phyloP scores from a whole-genome alignment of 495 filamentous ascomycete genomes.

The Annulohypoxylon moriforme region DNA sequence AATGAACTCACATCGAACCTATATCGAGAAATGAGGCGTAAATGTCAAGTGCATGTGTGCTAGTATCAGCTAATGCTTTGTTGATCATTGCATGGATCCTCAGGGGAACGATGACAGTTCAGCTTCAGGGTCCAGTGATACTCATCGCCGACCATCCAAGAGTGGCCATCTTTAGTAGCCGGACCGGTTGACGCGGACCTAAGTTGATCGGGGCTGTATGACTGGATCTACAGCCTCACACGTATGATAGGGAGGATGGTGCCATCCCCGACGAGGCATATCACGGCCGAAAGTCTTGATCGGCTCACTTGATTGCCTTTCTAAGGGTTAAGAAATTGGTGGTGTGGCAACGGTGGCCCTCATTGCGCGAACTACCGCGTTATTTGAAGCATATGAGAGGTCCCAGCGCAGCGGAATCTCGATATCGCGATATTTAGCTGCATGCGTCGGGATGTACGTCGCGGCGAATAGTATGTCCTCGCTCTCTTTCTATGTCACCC shows the following conservation, averaged over 20 bases:
- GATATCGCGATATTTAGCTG: conserved; percentile 43
- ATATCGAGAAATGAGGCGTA: conserved; percentile 27
- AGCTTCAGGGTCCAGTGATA: conserved; percentile 39
- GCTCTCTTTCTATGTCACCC: conserved; percentile 25
- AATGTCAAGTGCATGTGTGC: conserved; percentile 31
- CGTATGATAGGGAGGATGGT: conserved; percentile 25
- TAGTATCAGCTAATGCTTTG: conserved; percentile 27
- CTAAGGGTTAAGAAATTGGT: background rate
- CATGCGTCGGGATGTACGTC: conserved; percentile 39
- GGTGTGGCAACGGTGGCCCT: conserved; percentile 31
- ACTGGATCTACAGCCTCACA: conserved; percentile 41
- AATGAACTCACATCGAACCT: conserved; percentile 7
- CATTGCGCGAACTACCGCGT: conserved; percentile 19
- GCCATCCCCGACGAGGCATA: conserved; percentile 23
- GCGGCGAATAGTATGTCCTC: conserved; percentile 34
- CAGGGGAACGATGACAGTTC: conserved; percentile 42
- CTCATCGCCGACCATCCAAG: conserved; percentile 40
- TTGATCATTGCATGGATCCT: conserved; percentile 41
- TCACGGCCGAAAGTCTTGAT: conserved; percentile 16
- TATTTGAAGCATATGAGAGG: conserved; percentile 37
- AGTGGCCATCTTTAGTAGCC: conserved; percentile 44
- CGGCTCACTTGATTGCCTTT: conserved; percentile 16
- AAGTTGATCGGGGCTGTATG: conserved; percentile 31
- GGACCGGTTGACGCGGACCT: conserved; percentile 33
- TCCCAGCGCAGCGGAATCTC: conserved; percentile 43